Conservation (phyloP, 306 rosid genomes). For the Mimosa pudica region DNA sequence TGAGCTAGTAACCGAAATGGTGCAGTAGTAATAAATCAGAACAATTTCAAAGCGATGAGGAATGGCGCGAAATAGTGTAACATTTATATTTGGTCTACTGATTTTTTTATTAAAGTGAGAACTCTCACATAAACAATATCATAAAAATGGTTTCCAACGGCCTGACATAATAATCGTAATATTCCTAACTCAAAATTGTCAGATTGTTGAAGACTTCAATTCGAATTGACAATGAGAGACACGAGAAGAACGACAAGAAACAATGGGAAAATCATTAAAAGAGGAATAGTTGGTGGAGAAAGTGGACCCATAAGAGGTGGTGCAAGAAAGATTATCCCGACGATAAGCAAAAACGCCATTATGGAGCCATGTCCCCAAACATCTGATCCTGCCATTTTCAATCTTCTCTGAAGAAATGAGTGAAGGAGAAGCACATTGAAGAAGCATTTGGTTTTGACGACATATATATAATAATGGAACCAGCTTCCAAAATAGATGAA, state of each 20-base stretch:
- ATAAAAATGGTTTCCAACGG: neutral
- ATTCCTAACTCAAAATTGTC: neutral
- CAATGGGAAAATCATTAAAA: neutral
- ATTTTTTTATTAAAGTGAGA: neutral
- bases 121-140: neutral
- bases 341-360: neutral
- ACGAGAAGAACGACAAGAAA: neutral
- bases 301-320: neutral
- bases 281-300: neutral
- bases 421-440: neutral
- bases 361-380: neutral
- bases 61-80: neutral
- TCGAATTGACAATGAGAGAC: neutral
- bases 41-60: neutral
- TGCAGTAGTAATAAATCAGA: neutral
- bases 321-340: neutral
- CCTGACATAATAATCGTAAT: neutral
- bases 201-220: neutral
- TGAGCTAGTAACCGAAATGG: too few relatives aligned
- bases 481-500: neutral
- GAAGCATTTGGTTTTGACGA: neutral
- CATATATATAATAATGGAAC: neutral
- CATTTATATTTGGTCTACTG: neutral
- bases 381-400: neutral
- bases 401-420: neutral